Base-by-base conservation (phyloP, 306 rosid genomes). In the Cucumis cinereus region DNA sequence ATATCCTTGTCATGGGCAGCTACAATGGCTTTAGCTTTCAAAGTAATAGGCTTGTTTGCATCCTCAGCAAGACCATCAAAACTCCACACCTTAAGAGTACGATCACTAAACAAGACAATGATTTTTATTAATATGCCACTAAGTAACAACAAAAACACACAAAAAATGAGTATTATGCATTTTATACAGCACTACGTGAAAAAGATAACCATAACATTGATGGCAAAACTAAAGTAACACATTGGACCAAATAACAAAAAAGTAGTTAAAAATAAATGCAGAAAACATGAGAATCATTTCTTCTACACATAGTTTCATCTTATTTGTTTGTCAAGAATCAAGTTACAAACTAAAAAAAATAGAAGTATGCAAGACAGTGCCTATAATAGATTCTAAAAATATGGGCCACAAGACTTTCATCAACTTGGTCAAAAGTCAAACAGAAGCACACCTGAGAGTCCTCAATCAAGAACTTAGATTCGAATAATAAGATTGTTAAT, bases 1-100 rank as follows among this genome's bases (percentile, higher is more conserved):
- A 94, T 94, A 85, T 94, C 98, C 84, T 90, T 91, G 80, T 87
- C 97, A n/a, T 94, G 98, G 77, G 98, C 98, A 6, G 93, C 91
- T 70, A 94, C 97, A 78, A 86, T 90, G 57, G 97, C 93, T 81
- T 90, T 94, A 76, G 95, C 95, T 89, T 90, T 90, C 80, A 94
- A 90, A 79, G 82, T 85, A 59, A 83, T 50, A 22, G 96, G 91
- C 49, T 16, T 35, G 50, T 81, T 74, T 73, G 35, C 49, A 79
- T 83, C 36, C 40, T 87, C 93, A 38, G 83, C 77, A 75, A 90
- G 82, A 75, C 80, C 91, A 52, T 88, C 89, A 84, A 90, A 75
- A 84, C 88, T 91, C 98, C 98, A 94, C 68, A 91, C 95, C 85
- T 91, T 91, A 57, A 94, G 91, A 36, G 96, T 94, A 79, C 86